These are phyloP conservation scores for Aspergillus felis DNA, from an alignment of 2,329 filamentous ascomycete genomes.

Conservation along the genomic window DNA sequence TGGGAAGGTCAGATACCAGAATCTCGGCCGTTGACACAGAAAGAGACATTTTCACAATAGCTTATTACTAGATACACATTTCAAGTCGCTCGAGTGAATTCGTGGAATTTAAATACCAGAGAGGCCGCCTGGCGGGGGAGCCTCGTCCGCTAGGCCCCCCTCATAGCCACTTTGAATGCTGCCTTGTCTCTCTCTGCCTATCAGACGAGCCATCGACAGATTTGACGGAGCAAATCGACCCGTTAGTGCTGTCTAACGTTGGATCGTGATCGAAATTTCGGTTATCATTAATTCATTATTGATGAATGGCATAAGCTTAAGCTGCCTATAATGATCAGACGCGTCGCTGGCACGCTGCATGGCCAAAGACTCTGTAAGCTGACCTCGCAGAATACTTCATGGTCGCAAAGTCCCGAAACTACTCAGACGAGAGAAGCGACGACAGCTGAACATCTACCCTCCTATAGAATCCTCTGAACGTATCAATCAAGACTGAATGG, in stretches of 20 bases:
- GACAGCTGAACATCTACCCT: accelerated
- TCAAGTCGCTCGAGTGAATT: background rate
- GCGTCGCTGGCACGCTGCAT: background rate
- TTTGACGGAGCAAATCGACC: background rate
- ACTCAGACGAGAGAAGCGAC: background rate
- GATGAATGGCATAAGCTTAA: background rate
- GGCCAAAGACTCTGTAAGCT: background rate
- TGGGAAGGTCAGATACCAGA: slow-evolving; percentile 54
- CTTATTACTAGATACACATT: background rate
- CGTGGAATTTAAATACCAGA: background rate
- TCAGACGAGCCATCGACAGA: background rate
- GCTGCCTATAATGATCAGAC: background rate
- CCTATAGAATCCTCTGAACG: background rate
- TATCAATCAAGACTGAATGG: background rate
- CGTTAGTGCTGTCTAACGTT: background rate
- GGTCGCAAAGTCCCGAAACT: background rate
- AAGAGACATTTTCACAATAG: slow-evolving; percentile 10
- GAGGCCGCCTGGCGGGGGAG: background rate
- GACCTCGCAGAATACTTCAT: background rate
- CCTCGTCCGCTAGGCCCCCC: background rate
- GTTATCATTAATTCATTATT: too few relatives aligned
- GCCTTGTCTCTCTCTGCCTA: background rate
- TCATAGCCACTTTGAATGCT: background rate
- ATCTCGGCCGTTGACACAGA: slow-evolving; percentile 26
- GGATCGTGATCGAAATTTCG: too few relatives aligned